Evolutionary conservation across 345 rosid genomes (phyloP), one percentile per base, ranked within the genome.

Genomic region (Physaria fendleri): DNA sequence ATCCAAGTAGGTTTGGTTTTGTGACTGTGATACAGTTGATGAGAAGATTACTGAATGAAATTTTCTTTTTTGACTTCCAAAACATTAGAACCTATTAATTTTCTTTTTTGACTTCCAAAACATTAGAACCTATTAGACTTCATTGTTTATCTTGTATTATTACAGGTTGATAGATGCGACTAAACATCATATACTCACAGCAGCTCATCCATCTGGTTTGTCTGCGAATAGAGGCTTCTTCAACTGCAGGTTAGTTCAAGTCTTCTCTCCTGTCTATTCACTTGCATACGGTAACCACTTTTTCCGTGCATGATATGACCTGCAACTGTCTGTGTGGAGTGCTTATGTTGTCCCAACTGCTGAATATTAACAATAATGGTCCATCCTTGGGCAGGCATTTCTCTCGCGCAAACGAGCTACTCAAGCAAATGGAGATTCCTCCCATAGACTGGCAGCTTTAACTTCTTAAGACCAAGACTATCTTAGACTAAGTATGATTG

Each of bases 151-250:
- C 21, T 22, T 48, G 35, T 48, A 29, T 49, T 37, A 57, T 22
- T 38, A 32, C 82, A 93, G 99, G 80, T 79, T 89, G 72, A 87
- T 93, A 70, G 89, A 89, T 75, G 85, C 69, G 74, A 77, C 72
- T 62, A 93, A 79, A 65, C 99, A 93, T 82, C 86, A 85, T 62
- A 79, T 89, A 60, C 95, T 89, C 68, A 87, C 85, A 77, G 89
- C 99, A 45, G 99, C 99, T 16, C 99, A 93, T 81, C 99, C 99
- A 27, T 93, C 99, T 70, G 99, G 99, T 65, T 83, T 93, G 77
- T 93, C 99, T 34, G 99, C 99, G 54, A 69, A 89, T 42, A 77
- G 81, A 72, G 99, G 99, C 72, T 93, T 87, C 82, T 93, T 93
- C 64, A 86, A 91, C 61, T 93, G 99, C 95, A 83, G 95, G 97